These are phyloP conservation scores for Camellia sinensis DNA, from an alignment of 148 eudicot species.

Conservation along the genomic window DNA sequence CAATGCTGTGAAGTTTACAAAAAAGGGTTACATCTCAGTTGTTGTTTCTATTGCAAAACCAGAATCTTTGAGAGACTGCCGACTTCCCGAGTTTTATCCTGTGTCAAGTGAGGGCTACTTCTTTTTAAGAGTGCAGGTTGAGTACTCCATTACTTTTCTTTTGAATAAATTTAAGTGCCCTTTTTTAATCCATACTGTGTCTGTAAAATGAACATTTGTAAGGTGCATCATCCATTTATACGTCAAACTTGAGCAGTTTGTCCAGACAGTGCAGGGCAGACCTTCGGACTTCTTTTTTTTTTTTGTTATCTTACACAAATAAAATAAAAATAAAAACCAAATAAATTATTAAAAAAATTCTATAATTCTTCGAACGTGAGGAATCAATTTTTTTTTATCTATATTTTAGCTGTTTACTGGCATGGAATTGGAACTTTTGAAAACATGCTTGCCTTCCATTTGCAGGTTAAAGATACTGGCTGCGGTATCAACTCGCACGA, in stretches of 20 bases:
- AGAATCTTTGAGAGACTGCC: conserved; percentile 63
- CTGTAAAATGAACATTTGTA: background rate
- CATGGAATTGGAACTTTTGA: background rate
- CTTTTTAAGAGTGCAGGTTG: conserved; percentile 76
- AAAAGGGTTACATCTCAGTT: conserved; percentile 64
- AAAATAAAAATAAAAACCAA: too few relatives aligned
- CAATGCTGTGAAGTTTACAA: conserved; percentile 85
- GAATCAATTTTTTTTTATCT: background rate
- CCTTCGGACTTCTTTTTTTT: too few relatives aligned
- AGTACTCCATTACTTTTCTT: background rate
- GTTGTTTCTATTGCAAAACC: conserved; percentile 63
- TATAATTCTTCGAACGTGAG: too few relatives aligned
- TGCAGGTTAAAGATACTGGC: conserved; percentile 84
- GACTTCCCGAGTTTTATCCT: conserved; percentile 52
- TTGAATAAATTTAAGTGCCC: background rate
- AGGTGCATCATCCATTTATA: background rate
- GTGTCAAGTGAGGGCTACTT: conserved; percentile 56
- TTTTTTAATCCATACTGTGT: background rate
- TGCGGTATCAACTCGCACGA: conserved; percentile 76
- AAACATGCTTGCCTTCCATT: background rate
- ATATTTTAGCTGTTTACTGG: background rate
- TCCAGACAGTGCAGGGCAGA: background rate
- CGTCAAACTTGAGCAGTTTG: background rate
- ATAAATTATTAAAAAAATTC: too few relatives aligned
- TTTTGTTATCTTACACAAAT: too few relatives aligned